Conservation (phyloP, 2,329 filamentous ascomycete genomes). For the Apiospora aurea region DNA sequence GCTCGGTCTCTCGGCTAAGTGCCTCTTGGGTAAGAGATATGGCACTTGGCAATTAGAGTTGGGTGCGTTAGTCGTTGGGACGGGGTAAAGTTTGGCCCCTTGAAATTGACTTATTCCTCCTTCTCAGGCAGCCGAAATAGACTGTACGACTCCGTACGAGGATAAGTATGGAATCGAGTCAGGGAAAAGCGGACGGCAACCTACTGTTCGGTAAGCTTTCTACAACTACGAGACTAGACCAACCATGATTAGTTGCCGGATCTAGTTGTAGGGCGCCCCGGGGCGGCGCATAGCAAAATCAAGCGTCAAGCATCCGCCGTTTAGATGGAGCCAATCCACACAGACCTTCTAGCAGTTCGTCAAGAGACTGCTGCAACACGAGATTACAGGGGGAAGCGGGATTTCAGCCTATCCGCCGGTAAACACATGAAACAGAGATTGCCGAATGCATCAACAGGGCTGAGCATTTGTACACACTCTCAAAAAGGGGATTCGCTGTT, state of each 20-base stretch:
- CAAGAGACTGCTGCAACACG: background rate
- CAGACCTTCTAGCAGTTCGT: background rate
- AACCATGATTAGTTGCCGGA: background rate
- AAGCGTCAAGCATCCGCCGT: conserved; percentile 8
- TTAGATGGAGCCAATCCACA: conserved; percentile 9
- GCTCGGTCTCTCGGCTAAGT: background rate
- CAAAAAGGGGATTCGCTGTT: background rate
- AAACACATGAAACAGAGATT: conserved; percentile 19
- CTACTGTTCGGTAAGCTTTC: background rate
- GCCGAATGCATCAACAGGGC: conserved; percentile 18
- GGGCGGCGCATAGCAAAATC: background rate
- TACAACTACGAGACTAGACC: conserved; percentile 3
- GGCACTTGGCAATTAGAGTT: conserved; percentile 8
- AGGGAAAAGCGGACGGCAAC: conserved; percentile 4
- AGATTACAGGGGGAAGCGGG: conserved; percentile 8
- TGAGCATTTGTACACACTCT: background rate
- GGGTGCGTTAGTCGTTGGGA: background rate
- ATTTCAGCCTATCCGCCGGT: conserved; percentile 18
- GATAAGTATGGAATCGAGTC: background rate
- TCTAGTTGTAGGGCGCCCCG: conserved; percentile 4
- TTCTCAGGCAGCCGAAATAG: background rate
- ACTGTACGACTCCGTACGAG: background rate
- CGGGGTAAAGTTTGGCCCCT: background rate
- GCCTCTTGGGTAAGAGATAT: background rate
- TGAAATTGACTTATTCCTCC: background rate